Conservation (phyloP, 2,329 filamentous ascomycete genomes). For the Aspergillus udagawae region DNA sequence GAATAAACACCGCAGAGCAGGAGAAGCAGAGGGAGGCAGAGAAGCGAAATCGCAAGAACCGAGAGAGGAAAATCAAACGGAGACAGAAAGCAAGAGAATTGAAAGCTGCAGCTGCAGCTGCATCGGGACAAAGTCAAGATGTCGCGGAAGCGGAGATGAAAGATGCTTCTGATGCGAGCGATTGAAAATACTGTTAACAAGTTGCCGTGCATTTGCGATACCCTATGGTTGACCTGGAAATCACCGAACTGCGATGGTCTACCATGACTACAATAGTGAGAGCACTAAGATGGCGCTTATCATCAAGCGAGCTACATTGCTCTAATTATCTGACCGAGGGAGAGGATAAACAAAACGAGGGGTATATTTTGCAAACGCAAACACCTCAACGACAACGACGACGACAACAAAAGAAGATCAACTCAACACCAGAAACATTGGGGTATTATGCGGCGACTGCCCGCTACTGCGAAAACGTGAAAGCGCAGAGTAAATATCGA, state of each 20-base stretch:
- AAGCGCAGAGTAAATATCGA: background rate
- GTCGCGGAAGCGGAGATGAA: conserved; percentile 12
- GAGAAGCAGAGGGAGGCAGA: conserved; percentile 35
- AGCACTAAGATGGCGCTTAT: background rate
- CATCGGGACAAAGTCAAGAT: conserved; percentile 10
- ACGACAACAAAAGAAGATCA: background rate
- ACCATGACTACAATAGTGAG: background rate
- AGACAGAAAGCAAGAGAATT: conserved; percentile 35
- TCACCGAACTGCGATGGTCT: conserved; percentile 2
- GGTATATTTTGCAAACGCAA: conserved; percentile 3
- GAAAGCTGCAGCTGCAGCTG: conserved; percentile 29
- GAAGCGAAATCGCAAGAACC: conserved; percentile 38
- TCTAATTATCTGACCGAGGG: conserved; percentile 1
- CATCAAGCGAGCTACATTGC: background rate
- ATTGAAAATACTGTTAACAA: conserved; percentile 4
- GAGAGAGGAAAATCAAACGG: conserved; percentile 36
- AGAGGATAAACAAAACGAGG: conserved; percentile 14
- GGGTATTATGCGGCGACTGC: conserved; percentile 1
- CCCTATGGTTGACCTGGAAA: background rate
- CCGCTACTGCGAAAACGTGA: conserved; percentile 3
- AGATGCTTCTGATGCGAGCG: conserved; percentile 14
- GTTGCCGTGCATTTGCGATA: background rate
- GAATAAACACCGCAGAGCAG: conserved; percentile 22
- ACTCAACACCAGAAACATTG: conserved; percentile 1
- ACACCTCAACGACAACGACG: conserved; percentile 2